Evolutionary conservation across 805 yeast species (phyloP), one percentile per base, ranked within the genome.

Genomic region (Isabelozyma heimii): DNA sequence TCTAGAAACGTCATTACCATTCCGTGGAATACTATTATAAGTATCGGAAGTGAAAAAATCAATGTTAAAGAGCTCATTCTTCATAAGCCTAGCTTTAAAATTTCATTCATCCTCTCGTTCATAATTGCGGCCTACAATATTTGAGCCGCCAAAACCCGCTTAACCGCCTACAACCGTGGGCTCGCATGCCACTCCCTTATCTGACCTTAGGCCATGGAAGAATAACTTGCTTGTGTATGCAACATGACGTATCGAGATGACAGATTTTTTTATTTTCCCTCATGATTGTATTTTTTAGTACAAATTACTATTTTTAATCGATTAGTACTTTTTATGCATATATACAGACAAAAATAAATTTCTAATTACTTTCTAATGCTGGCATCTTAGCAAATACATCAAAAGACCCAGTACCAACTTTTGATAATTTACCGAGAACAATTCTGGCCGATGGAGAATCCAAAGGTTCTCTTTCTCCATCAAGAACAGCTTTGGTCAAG

Each of bases 321-420:
- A 33, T 43, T 41, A 39, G 8, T 20, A 44, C 38, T 27, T 41
- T 45, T 13, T 30, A 30, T 30, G 35, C 35, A 30, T 30, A 30
- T 37, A 37, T 14, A 37, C 16, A 37, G 24, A 16, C 24, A 38
- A 16, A 9, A 9, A 38, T 12, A 16, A 8, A 14, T 3, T 16
- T 14, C 24, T 40, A 26, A 40, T 12, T 14, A 26, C 43, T 26
- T 30, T 27, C 44, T 30, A 42, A 42, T 15, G 35, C 13, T 35
- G 78, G 77, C 79, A 79, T 73, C 49, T 67, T 69, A 14, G 84
- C 74, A 64, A 81, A 70, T 47, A 94, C 79, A 65, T 94, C 99
- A 66, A 94, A 95, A 40, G 94, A 80, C 52, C 99, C 99, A 8
- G 99, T 94, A 67, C 99, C 99, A 47, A 91, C 96, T 54, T 83